Conservation (phyloP, 352 stramenopile genomes). For the Paralagenidium karlingii region DNA sequence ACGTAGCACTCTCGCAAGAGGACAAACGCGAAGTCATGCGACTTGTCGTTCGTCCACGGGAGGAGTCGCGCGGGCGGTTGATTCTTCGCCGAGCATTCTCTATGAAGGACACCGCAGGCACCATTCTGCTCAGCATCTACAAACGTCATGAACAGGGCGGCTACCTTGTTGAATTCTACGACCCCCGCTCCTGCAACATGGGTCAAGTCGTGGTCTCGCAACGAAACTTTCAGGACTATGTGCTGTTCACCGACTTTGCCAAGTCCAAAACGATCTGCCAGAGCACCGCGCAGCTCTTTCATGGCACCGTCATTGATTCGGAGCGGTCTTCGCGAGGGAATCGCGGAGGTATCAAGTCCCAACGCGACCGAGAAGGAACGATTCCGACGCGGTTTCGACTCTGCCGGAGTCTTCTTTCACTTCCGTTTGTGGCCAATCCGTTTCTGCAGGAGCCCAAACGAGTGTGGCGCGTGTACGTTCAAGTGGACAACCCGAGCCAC, state of each 20-base stretch:
- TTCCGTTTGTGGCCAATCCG: conserved; percentile 18
- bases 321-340: too few species aligned
- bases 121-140: conserved; percentile 8
- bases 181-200: conserved; percentile 16
- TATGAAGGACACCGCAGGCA: neutral
- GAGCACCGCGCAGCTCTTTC: too few species aligned
- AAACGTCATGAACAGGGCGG: conserved; percentile 7
- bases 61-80: conserved; percentile 10
- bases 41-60: conserved; percentile 9
- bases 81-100: conserved; percentile 16
- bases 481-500: conserved; percentile 41
- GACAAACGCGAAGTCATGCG: neutral
- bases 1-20: conserved; percentile 1
- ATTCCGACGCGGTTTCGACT: too few species aligned
- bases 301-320: too few species aligned
- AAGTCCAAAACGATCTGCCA: too few species aligned
- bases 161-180: conserved; percentile 22
- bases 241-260: conserved; percentile 4
- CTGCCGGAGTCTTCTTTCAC: too few species aligned
- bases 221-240: conserved; percentile 17
- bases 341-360: too few species aligned
- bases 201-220: conserved; percentile 6
- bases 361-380: too few species aligned
- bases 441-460: conserved; percentile 28
- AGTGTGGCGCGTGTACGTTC: conserved; percentile 31